Evolutionary conservation across 106 monocot species (phyloP).

Genomic region (Allium sativum): DNA sequence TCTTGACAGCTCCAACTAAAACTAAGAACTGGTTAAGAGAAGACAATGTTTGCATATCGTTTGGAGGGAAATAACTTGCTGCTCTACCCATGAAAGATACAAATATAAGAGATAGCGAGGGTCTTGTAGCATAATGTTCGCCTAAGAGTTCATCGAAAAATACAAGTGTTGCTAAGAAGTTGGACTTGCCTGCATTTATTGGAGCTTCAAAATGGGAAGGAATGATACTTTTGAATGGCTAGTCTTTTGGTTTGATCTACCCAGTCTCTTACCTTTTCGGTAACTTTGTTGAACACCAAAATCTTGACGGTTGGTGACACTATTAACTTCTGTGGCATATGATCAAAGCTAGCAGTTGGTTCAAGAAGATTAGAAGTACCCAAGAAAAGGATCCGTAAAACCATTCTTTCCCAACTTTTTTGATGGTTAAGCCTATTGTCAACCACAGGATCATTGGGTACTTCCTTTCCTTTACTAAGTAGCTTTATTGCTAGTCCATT

Average conservation of each 20-base stretch:
- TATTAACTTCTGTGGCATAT: constrained; percentile 87
- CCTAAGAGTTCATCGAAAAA: constrained; percentile 81
- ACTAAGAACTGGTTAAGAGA: constrained; percentile 87
- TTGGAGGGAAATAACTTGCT: constrained; percentile 84
- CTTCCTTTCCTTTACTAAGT: constrained; percentile 88
- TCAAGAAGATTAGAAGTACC: constrained; percentile 95
- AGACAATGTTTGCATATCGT: constrained; percentile 95
- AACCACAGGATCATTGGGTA: constrained; percentile 79
- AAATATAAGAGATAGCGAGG: constrained; percentile 55
- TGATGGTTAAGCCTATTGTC: constrained; percentile 70
- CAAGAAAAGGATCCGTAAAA: constrained; percentile 88
- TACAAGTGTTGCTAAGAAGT: constrained; percentile 66
- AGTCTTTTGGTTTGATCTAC: constrained; percentile 75
- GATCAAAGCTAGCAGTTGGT: constrained; percentile 73
- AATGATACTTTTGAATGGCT: constrained; percentile 86
- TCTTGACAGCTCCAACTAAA: constrained; percentile 89
- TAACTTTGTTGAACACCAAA: constrained; percentile 96
- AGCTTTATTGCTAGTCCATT: constrained; percentile 90
- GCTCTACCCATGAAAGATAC: constrained; percentile 76
- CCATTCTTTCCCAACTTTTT: constrained; percentile 99
- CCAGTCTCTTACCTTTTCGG: constrained; percentile 96
- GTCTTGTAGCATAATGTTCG: constrained; percentile 23
- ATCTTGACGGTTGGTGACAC: constrained; percentile 96
- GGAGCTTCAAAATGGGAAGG: constrained; percentile 94
- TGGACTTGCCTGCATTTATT: constrained; percentile 59